Base-by-base conservation (phyloP, 2,329 filamentous ascomycete species). In the Trichophyton simii region DNA sequence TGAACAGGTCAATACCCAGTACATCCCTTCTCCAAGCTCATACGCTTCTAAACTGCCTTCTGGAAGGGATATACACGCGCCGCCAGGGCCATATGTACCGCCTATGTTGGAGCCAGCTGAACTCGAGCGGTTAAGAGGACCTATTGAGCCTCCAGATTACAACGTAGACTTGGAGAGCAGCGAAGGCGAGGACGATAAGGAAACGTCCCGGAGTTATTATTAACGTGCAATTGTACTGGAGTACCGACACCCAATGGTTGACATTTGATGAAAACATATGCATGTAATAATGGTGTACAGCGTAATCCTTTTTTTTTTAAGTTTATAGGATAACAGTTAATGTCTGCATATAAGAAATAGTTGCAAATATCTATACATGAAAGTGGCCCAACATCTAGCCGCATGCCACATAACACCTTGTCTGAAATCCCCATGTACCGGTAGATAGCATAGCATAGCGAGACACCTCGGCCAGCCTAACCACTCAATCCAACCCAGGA, bases 1-100 rank as follows among this genome's bases (percentile, higher is more conserved):
- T 41, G 44, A 61, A n/a, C 64, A 92, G 85, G 86, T 96, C 68
- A 89, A 91, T 63, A 87, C 90, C 0, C 90, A 96, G 71, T 61
- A 79, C 1, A 82, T 97, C 36, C 90, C 91, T 0, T 80, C 87
- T 0, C 81, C 83, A 3, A 86, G 85, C 13, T 82, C 87, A 0
- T 76, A 96, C 8, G 75, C 95, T 3, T 82, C 88, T 5, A 86
- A 84, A 63, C 87, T 97, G 77, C 92, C 94, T 0, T 92, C 88
- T 0, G 92, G 92, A 1, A 83, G 92, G 65, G 91, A 96, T 68
- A 90, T 96, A 60, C 87, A 95, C 62, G 65, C 72, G 65, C 81
- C 79, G 0, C 77, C 89, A 41, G 86, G 86, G 68, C 79, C 83
- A 0, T 96, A 85, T 67, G 77, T 81, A 5, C 82, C 84, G 0